phyloP scores from a whole-genome alignment of 2,329 filamentous ascomycete genomes.

The Neonectria faginata region DNA sequence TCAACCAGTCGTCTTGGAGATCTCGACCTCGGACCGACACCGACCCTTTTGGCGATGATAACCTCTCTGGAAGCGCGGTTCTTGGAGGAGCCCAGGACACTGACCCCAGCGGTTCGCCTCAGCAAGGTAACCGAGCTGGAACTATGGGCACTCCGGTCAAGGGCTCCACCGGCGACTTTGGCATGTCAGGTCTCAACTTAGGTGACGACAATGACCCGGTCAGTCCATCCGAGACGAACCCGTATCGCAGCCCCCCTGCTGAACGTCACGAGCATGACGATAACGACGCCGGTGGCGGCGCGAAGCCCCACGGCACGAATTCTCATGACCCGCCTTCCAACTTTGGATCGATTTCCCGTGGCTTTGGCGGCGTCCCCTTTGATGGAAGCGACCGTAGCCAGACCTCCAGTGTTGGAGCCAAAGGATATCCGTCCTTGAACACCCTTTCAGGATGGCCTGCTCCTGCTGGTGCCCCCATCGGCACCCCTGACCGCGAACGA shows the following conservation, averaged over 20 bases:
- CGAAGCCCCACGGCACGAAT: conserved; percentile 58
- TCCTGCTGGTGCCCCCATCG: conserved; percentile 66
- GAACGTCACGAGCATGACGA: conserved; percentile 76
- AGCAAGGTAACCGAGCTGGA: conserved; percentile 51
- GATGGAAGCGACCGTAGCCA: conserved; percentile 91
- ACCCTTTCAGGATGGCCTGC: conserved; percentile 73
- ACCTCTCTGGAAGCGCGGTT: conserved; percentile 75
- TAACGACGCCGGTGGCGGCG: conserved; percentile 63
- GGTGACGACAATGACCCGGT: conserved; percentile 74
- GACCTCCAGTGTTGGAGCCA: conserved; percentile 87
- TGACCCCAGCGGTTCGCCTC: conserved; percentile 54
- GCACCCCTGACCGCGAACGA: conserved; percentile 76
- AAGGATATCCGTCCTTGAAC: conserved; percentile 73
- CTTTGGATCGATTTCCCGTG: conserved; percentile 67
- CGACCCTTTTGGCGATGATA: conserved; percentile 79
- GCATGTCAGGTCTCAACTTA: conserved; percentile 70
- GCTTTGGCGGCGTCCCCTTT: conserved; percentile 63
- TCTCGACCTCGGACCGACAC: conserved; percentile 76
- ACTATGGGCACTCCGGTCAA: conserved; percentile 67
- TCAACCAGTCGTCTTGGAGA: conserved; percentile 64
- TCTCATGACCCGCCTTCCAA: conserved; percentile 55
- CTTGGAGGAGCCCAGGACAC: conserved; percentile 81
- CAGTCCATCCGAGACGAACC: conserved; percentile 95
- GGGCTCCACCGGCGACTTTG: conserved; percentile 68
- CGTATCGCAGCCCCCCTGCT: conserved; percentile 89